Base-by-base conservation (phyloP, 768 basidiomycete species). In the Lactarius sp. region DNA sequence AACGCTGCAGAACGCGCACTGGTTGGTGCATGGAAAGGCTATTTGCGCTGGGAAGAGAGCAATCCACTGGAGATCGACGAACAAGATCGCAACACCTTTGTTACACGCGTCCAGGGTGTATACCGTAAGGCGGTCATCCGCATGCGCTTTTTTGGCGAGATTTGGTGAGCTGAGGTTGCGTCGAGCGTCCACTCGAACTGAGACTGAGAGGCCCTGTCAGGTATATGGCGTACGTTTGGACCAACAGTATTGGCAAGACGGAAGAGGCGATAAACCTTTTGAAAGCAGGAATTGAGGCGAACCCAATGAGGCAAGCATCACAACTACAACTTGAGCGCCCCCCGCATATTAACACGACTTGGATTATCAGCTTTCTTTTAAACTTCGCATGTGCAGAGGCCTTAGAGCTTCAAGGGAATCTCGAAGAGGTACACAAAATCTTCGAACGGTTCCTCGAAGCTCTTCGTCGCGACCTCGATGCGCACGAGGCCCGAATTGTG, bases 1-100 rank as follows among this genome's bases (percentile, higher is more conserved):
- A 85, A 84, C 33, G 75, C 81, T 1, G 77, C 81, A 1, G 94
- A 97, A 70, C 81, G 90, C 51, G 80, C 81, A 16, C 81, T 89
- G 34, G 84, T 94, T n/a, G 84, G 86, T 27, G 83, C 84, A 31
- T 99, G 97, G 97, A 92, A 92, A 70, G 79, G 82, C 1, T 98
- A 98, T 73, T 76, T 98, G 42, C 94, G 94, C 69, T 98, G 91
- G 90, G 96, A 99, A 74, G 92, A 96, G 73, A 82, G 81, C 68
- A 98, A 99, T 71, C 96, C 94, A 0, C 81, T 98, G 57, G 92
- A 94, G 74, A 84, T 98, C 46, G 93, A 95, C 66, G 90, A 91
- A 56, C 87, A 85, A 70, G 93, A 96, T 69, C 81, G 82, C 64
- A 75, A 78, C 1, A 80, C 81, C 8, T 74, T 97, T 44, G 79